Conservation (phyloP, 1,284 basidiomycete genomes). For the Pseudozyma hubeiensis region DNA sequence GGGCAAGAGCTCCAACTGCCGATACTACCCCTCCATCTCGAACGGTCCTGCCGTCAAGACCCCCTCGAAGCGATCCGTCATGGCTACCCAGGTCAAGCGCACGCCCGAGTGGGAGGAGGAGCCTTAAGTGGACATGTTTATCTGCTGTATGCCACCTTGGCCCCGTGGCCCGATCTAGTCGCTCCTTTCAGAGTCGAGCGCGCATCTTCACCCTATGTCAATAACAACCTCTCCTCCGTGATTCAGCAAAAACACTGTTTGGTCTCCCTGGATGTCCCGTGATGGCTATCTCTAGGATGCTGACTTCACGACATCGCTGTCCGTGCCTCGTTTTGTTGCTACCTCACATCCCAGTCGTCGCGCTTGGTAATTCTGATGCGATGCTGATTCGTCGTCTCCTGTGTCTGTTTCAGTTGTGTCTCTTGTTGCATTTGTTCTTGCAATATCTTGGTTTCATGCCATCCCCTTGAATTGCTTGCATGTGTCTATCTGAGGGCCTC, state of each 20-base stretch:
- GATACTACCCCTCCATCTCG: constrained; percentile 55
- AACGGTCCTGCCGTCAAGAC: constrained; percentile 53
- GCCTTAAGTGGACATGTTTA: constrained; percentile 16
- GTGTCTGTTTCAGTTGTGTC: constrained; percentile 14
- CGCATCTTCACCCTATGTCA: constrained; percentile 23
- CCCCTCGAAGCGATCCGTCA: constrained; percentile 50
- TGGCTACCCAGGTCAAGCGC: constrained; percentile 53
- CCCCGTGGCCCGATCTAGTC: constrained; percentile 15
- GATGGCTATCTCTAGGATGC: constrained; percentile 23
- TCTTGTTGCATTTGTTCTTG: constrained; percentile 11
- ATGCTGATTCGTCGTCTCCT: constrained; percentile 14
- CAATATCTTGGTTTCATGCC: constrained; percentile 9
- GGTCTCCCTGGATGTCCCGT: constrained; percentile 26
- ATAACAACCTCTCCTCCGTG: constrained; percentile 9
- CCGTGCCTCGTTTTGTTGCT: constrained; percentile 8
- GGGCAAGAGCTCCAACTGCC: constrained; percentile 54
- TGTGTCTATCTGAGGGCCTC: not conserved
- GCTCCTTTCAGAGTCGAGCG: constrained; percentile 46
- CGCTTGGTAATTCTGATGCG: constrained; percentile 6
- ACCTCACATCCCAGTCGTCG: not conserved
- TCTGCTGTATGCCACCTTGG: constrained; percentile 3
- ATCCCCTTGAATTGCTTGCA: not conserved
- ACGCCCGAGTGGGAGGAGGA: constrained; percentile 52
- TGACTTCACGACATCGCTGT: constrained; percentile 16
- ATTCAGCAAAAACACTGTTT: constrained; percentile 6